Percentiles rank a stretch among this genome's conserved stretches.
Evolutionary conservation across 352 stramenopile genomes (phyloP).

Genomic region (Globisporangium barbulae): DNA sequence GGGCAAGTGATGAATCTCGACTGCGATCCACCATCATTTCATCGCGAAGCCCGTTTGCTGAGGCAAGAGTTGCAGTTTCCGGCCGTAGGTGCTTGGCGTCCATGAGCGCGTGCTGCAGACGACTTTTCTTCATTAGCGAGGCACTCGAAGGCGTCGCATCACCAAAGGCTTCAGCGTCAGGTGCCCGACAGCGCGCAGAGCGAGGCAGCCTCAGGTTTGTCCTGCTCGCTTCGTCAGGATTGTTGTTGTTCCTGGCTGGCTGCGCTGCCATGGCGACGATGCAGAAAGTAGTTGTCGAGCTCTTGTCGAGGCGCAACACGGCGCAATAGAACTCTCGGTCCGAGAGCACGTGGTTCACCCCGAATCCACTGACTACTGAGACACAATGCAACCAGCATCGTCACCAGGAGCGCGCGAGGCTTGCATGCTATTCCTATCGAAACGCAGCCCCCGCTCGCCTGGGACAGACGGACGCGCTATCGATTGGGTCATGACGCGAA

Average conservation of each 20-base stretch:
- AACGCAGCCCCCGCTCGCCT: too few relatives aligned
- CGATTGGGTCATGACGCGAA: background rate
- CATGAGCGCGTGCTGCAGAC: conserved; percentile 21
- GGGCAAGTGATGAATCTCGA: background rate
- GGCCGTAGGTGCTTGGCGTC: conserved; percentile 13
- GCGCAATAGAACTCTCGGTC: too few relatives aligned
- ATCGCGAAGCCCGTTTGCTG: background rate
- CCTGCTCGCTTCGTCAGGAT: background rate
- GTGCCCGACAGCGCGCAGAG: background rate
- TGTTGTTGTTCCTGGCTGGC: background rate
- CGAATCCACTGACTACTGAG: too few relatives aligned
- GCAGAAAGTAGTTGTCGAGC: background rate
- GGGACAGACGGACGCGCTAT: background rate
- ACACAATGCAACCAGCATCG: too few relatives aligned
- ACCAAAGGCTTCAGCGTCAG: background rate
- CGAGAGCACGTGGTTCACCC: too few relatives aligned
- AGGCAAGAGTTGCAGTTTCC: too few relatives aligned
- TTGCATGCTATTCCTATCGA: background rate
- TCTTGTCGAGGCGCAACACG: too few relatives aligned
- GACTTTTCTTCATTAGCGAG: conserved; percentile 15
- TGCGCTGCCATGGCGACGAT: background rate
- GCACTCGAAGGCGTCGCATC: background rate
- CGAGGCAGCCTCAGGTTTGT: background rate
- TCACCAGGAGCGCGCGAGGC: too few relatives aligned
- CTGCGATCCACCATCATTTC: background rate